Base-by-base conservation (phyloP, 2,329 filamentous ascomycete genomes). In the Scytalidium sp. region DNA sequence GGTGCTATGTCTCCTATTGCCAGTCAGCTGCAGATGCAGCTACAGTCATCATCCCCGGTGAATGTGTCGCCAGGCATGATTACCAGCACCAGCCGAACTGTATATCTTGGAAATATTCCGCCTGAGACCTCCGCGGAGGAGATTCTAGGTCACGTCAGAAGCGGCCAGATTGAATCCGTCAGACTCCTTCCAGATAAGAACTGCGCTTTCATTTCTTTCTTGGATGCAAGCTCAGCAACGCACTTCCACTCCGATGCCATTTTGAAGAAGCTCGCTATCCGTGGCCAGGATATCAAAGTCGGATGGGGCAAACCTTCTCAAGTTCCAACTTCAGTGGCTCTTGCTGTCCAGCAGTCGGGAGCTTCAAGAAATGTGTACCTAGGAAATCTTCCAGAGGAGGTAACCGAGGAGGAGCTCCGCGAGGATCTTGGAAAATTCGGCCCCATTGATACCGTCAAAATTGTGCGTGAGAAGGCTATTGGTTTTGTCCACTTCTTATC, bases 221-320 rank as follows among this genome's bases (percentile, higher is more conserved):
- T 99, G 58, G 94, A 99, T 66, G 91, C 92, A 63, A 96, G 92
- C 74, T 97, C 94, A 23, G 94, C 94, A 50, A 97, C 93, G 19
- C 94, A 99, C 69, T 99, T 99, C 75, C 94, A 99, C 77, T 99
- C 94, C 19, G 94, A 99, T 78, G 94, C 94, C 60, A 99, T 99
- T 73, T 82, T 99, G 81, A 99, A 99, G 80, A 99, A 97, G 80
- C 83, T 99, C 67, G 92, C 92, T 63, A 96, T 99, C 75, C 92
- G 96, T 73, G 93, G 93, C 21, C 94, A 97, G 75, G 94, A 99
- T 69, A 97, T 99, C 77, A 99, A 99, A 79, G 92, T 99, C 63
- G 94, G 94, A 55, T 99, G 94, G 94, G 94, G 94, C 56, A 99
- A 99, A 74, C 93, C 94, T 25, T 97, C 94, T 3, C 93, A 96